Evolutionary conservation across 345 rosid genomes (phyloP).

Genomic region (Acer yangbiense): DNA sequence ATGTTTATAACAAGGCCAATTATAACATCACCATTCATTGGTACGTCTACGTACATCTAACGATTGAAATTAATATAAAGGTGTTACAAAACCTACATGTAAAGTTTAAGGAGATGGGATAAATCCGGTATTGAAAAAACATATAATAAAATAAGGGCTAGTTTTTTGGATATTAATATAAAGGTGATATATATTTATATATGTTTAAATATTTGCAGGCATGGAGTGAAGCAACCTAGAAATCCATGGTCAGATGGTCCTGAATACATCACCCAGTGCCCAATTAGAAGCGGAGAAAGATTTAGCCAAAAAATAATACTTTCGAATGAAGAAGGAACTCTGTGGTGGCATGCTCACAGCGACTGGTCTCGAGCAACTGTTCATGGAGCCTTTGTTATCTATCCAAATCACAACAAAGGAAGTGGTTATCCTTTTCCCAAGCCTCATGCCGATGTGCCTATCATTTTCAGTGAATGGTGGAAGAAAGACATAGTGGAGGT

Average conservation of each 20-base stretch:
- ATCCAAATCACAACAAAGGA: conserved; percentile 23
- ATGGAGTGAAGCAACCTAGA: conserved; percentile 46
- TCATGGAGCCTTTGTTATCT: conserved; percentile 40
- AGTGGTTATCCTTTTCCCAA: conserved; percentile 35
- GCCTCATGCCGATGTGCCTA: conserved; percentile 33
- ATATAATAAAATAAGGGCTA: too few relatives aligned
- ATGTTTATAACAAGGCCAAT: conserved; percentile 27
- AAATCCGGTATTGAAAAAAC: too few relatives aligned
- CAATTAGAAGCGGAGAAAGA: conserved; percentile 27
- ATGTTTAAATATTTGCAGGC: conserved; percentile 27
- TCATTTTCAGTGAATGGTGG: conserved; percentile 51
- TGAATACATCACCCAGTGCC: conserved; percentile 47
- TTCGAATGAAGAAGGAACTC: conserved; percentile 34
- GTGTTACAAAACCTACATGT: too few relatives aligned
- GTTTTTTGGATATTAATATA: too few relatives aligned
- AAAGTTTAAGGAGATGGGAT: too few relatives aligned
- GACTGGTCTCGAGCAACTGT: conserved; percentile 40
- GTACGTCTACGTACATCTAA: conserved; percentile 1
- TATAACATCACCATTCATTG: conserved; percentile 35
- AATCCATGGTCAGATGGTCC: conserved; percentile 54
- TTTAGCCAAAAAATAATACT: conserved; percentile 32
- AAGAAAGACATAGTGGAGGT: conserved; percentile 25
- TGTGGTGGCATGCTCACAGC: conserved; percentile 44
- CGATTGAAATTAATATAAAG: too few relatives aligned
- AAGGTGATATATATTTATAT: too few relatives aligned